Percentiles rank a stretch among this genome's conserved stretches.
These are phyloP conservation scores for Chaetomium fimeti DNA, from an alignment of 495 filamentous ascomycete genomes.

Conservation along the genomic window DNA sequence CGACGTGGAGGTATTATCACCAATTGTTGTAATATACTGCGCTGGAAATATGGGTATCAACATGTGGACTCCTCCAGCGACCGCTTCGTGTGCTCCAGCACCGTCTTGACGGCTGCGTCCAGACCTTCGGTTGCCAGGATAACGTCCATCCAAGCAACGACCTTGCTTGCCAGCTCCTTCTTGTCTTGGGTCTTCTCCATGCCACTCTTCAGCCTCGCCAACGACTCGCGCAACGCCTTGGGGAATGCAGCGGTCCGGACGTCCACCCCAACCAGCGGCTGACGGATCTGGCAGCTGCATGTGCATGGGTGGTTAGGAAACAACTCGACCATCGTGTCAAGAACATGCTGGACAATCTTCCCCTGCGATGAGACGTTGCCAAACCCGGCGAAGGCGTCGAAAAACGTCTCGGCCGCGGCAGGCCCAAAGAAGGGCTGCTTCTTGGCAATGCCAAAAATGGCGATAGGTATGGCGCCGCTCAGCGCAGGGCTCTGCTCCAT, in stretches of 20 bases:
- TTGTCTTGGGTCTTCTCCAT: conserved; percentile 45
- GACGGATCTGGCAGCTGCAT: conserved; percentile 65
- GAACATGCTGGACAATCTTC: conserved; percentile 73
- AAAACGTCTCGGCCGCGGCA: conserved; percentile 69
- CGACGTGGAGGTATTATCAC: background rate
- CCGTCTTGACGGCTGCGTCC: conserved; percentile 65
- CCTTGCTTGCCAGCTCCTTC: conserved; percentile 52
- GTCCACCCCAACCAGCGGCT: conserved; percentile 65
- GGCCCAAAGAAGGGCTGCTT: conserved; percentile 68
- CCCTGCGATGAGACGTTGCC: conserved; percentile 58
- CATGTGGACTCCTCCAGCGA: conserved; percentile 28
- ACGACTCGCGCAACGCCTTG: conserved; percentile 59
- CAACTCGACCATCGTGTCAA: conserved; percentile 58
- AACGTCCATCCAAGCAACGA: conserved; percentile 58
- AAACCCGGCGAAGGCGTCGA: conserved; percentile 72
- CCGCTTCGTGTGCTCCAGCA: conserved; percentile 56
- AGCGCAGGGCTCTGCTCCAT: conserved; percentile 77
- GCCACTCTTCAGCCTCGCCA: conserved; percentile 57
- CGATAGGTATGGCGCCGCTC: conserved; percentile 85
- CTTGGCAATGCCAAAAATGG: conserved; percentile 85
- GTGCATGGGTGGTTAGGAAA: conserved; percentile 60
- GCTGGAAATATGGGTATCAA: conserved; percentile 28
- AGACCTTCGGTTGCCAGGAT: conserved; percentile 57
- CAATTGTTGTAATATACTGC: background rate
- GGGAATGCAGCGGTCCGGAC: conserved; percentile 69